phyloP scores from a whole-genome alignment of 179 eudicot species.

The Silene coronaria region DNA sequence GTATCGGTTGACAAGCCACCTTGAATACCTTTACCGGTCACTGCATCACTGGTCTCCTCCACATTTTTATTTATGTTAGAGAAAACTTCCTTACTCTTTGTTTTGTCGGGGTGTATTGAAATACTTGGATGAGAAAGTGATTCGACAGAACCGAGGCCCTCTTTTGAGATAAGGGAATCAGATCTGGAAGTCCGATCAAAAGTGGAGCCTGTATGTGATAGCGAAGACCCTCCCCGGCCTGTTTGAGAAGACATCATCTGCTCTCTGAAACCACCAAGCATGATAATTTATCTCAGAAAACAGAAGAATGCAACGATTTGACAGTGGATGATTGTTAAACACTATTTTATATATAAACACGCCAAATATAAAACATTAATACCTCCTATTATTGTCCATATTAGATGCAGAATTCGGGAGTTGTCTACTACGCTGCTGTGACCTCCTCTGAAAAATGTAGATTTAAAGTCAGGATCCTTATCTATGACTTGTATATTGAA shows the following conservation, averaged over 20 bases:
- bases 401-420: slow-evolving; percentile 36
- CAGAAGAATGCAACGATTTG: neutral
- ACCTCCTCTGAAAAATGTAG: slow-evolving; percentile 45
- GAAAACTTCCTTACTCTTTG: slow-evolving; percentile 32
- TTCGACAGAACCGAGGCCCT: slow-evolving; percentile 44
- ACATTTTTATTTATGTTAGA: slow-evolving; percentile 31
- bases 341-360: neutral
- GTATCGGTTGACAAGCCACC: neutral
- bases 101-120: slow-evolving; percentile 34
- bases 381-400: slow-evolving; percentile 48
- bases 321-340: neutral
- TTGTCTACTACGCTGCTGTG: slow-evolving; percentile 37
- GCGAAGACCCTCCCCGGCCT: slow-evolving; percentile 38
- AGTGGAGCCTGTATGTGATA: slow-evolving; percentile 49
- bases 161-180: slow-evolving; percentile 47
- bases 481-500: neutral
- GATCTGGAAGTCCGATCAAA: slow-evolving; percentile 41
- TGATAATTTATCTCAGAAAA: neutral
- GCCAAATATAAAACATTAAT: slow-evolving; percentile 4
- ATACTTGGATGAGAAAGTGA: slow-evolving; percentile 49
- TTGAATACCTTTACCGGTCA: slow-evolving; percentile 25
- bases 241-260: slow-evolving; percentile 41
- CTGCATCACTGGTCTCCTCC: slow-evolving; percentile 27
- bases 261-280: slow-evolving; percentile 34
- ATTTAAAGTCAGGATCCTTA: slow-evolving; percentile 14